Evolutionary conservation across 768 basidiomycete species (phyloP).

Genomic region (Hortiboletus campestris): DNA sequence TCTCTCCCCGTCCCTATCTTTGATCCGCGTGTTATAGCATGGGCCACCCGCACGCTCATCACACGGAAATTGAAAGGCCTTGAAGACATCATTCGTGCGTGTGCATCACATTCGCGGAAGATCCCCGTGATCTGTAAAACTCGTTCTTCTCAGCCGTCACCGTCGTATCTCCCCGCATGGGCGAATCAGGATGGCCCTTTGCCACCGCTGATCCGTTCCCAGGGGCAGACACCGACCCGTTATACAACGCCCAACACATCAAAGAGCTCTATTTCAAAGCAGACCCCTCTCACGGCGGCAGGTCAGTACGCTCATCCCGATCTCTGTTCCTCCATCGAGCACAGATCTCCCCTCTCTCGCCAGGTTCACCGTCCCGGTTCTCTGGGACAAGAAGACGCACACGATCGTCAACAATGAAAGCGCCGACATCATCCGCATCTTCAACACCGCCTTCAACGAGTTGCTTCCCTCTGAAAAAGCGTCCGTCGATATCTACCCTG

Average conservation of each 20-base stretch:
- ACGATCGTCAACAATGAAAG: constrained; percentile 96
- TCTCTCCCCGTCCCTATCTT: too few species aligned
- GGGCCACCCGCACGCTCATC: constrained; percentile 92
- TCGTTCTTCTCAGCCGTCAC: constrained; percentile 55
- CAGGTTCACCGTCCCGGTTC: constrained; percentile 82
- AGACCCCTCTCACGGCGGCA: constrained; percentile 67
- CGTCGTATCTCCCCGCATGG: constrained; percentile 85
- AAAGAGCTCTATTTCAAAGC: constrained; percentile 84
- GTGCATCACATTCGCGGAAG: background rate
- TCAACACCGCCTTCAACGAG: constrained; percentile 84
- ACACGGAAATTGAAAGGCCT: constrained; percentile 89
- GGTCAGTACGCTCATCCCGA: constrained; percentile 38
- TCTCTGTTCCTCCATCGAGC: too few species aligned
- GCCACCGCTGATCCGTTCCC: constrained; percentile 65
- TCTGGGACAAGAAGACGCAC: constrained; percentile 89
- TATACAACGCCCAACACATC: constrained; percentile 67
- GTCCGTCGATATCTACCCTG: constrained; percentile 75
- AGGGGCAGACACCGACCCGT: constrained; percentile 71
- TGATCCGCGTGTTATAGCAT: constrained; percentile 48
- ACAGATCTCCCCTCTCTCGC: too few species aligned
- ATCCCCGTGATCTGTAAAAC: background rate
- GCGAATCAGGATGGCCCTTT: constrained; percentile 84
- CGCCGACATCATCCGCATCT: constrained; percentile 91
- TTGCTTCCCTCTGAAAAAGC: constrained; percentile 65
- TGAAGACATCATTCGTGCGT: constrained; percentile 76